These are phyloP conservation scores for Penicillium italicum DNA, from an alignment of 2,329 filamentous ascomycete species.

Conservation along the genomic window DNA sequence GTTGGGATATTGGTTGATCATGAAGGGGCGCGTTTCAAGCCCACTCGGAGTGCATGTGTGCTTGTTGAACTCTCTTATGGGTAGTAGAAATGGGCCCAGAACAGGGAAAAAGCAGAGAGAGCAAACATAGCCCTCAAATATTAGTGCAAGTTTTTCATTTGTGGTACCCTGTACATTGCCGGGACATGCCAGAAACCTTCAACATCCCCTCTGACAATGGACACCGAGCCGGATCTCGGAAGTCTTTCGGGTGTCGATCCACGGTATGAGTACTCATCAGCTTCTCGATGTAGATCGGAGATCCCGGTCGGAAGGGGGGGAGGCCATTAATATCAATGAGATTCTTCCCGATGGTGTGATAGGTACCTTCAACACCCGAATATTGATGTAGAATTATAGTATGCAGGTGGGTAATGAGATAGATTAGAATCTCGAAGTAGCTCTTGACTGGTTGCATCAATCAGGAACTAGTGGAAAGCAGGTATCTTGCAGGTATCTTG, in stretches of 20 bases:
- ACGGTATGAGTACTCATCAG: background rate
- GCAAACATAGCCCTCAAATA: background rate
- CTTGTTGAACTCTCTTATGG: background rate
- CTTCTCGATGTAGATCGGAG: background rate
- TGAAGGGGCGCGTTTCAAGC: background rate
- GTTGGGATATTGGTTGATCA: constrained; percentile 14
- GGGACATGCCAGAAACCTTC: background rate
- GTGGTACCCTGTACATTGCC: constrained; percentile 5
- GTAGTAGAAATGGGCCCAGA: background rate
- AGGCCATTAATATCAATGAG: background rate
- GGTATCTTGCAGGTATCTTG: background rate
- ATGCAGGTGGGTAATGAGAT: background rate
- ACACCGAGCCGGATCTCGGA: background rate
- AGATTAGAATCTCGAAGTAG: background rate
- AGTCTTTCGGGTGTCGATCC: background rate
- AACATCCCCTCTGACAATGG: background rate
- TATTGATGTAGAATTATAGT: background rate
- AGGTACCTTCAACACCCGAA: background rate
- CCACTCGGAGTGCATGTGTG: background rate
- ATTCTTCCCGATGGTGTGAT: background rate
- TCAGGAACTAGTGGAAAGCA: background rate
- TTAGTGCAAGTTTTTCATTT: background rate
- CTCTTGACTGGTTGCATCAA: background rate
- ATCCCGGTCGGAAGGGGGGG: background rate
- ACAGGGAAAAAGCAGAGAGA: background rate